Percentiles rank a stretch among this genome's conserved stretches.
Evolutionary conservation across 345 rosid species (phyloP).

Genomic region (Isatis tinctoria): DNA sequence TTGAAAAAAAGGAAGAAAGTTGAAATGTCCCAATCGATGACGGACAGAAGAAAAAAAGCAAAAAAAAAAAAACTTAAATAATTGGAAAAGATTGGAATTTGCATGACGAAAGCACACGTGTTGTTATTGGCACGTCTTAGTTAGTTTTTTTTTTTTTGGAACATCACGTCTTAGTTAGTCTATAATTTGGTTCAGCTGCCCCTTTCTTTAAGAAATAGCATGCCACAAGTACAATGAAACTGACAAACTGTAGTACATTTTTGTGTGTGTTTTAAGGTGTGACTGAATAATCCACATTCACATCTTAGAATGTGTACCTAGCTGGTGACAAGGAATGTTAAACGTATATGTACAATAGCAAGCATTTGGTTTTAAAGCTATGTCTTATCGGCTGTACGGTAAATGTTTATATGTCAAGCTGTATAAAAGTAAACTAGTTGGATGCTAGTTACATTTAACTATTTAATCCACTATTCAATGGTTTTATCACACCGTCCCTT

Average conservation of each 20-base stretch:
- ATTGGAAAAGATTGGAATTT: not conserved
- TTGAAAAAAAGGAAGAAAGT: conserved; percentile 20
- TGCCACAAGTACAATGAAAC: not conserved
- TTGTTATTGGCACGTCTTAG: not conserved
- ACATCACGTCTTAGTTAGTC: too few species aligned
- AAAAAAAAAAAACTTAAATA: not conserved
- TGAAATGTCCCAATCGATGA: conserved; percentile 23
- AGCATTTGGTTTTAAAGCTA: not conserved
- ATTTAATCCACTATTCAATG: not conserved
- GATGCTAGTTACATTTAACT: not conserved
- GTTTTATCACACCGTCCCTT: not conserved
- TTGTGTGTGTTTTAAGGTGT: not conserved
- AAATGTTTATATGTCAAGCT: not conserved
- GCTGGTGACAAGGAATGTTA: not conserved
- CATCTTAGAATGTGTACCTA: not conserved
- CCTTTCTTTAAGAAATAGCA: not conserved
- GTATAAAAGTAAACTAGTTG: not conserved
- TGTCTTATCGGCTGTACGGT: not conserved
- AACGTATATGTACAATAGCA: not conserved
- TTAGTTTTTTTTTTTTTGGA: too few species aligned
- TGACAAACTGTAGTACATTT: not conserved
- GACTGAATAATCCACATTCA: not conserved
- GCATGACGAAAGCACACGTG: conserved; percentile 25
- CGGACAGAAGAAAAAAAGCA: not conserved
- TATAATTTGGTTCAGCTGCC: conserved; percentile 22